A percentile compares a stretch with the other conserved stretches of the same genome.
These are phyloP conservation scores for Saturnispora mendoncae DNA, from an alignment of 805 yeast species.

Conservation along the genomic window DNA sequence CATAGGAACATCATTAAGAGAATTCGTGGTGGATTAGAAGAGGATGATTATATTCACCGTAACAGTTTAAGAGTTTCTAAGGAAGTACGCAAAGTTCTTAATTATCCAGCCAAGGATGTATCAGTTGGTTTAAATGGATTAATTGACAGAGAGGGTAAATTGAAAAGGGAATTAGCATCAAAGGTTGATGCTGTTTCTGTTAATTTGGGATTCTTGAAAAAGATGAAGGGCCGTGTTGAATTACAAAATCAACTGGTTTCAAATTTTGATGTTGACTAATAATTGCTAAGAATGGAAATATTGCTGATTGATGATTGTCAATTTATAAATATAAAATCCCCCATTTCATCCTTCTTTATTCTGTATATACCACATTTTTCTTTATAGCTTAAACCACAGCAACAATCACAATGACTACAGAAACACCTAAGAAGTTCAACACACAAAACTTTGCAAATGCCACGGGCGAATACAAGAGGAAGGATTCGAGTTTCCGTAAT, in stretches of 20 bases:
- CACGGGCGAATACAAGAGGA: conserved; percentile 50
- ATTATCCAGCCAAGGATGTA: conserved; percentile 76
- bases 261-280: conserved; percentile 11
- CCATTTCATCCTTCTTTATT: too few relatives aligned
- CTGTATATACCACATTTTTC: not conserved
- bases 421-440: conserved; percentile 4
- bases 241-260: conserved; percentile 17
- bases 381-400: too few relatives aligned
- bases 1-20: conserved; percentile 75
- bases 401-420: not conserved
- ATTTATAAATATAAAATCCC: too few relatives aligned
- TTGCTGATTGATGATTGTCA: too few relatives aligned
- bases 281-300: too few relatives aligned
- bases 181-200: conserved; percentile 48
- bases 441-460: conserved; percentile 38
- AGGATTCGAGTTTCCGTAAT: conserved; percentile 48
- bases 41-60: conserved; percentile 65
- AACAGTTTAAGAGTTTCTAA: conserved; percentile 72
- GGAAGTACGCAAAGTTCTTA: conserved; percentile 75
- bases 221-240: conserved; percentile 26
- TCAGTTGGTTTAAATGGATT: conserved; percentile 56
- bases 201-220: conserved; percentile 46
- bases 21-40: conserved; percentile 51
- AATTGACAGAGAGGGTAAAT: conserved; percentile 50
- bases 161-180: conserved; percentile 46